Evolutionary conservation across 345 rosid genomes (phyloP).

Genomic region (Microcos paniculata): DNA sequence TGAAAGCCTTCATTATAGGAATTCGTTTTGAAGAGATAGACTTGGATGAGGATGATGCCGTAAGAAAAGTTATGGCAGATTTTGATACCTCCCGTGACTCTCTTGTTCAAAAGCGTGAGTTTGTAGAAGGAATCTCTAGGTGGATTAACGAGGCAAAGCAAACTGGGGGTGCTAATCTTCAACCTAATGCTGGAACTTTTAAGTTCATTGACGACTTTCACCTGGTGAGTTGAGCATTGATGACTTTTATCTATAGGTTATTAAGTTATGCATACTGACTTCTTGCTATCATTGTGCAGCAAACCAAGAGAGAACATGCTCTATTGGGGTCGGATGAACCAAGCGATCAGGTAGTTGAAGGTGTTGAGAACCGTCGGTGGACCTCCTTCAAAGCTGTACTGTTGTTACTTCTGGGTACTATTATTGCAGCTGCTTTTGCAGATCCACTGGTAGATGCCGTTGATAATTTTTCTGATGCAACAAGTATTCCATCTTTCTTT

Average conservation of each 20-base stretch:
- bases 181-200: conserved; percentile 39
- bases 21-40: conserved; percentile 76
- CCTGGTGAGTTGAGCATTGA: conserved; percentile 36
- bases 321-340: conserved; percentile 42
- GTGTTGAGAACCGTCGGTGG: conserved; percentile 52
- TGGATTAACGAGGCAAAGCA: conserved; percentile 62
- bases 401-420: conserved; percentile 67
- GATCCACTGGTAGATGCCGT: conserved; percentile 97
- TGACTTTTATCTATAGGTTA: not conserved
- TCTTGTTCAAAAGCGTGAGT: conserved; percentile 42
- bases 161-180: conserved; percentile 37
- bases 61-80: conserved; percentile 51
- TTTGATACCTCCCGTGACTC: conserved; percentile 59
- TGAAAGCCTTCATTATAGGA: conserved; percentile 72
- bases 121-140: conserved; percentile 43
- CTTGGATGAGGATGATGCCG: conserved; percentile 68
- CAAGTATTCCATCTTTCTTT: conserved; percentile 95
- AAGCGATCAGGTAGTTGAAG: conserved; percentile 51
- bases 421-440: conserved; percentile 88
- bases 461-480: conserved; percentile 79
- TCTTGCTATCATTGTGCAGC: conserved; percentile 38
- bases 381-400: conserved; percentile 62
- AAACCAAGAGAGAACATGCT: conserved; percentile 72
- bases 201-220: conserved; percentile 52
- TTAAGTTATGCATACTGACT: not conserved